phyloP scores from a whole-genome alignment of 2,329 filamentous ascomycete genomes.

The Diaporthe vaccinii region DNA sequence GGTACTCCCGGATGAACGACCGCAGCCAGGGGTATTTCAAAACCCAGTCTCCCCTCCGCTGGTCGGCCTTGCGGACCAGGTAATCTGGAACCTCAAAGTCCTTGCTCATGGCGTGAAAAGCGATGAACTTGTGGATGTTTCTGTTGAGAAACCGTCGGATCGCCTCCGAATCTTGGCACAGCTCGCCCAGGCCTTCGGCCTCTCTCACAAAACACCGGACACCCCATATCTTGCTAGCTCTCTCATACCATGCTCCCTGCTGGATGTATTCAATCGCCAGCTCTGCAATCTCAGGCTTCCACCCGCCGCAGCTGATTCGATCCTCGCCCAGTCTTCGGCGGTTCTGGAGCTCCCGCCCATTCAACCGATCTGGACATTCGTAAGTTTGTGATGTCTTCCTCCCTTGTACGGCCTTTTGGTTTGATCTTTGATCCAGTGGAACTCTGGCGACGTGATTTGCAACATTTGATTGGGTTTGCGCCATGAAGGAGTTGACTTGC shows the following conservation, averaged over 20 bases:
- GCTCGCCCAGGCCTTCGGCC: not conserved
- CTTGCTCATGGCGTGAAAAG: not conserved
- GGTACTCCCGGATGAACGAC: not conserved
- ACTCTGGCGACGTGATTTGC: too few species aligned
- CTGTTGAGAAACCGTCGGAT: not conserved
- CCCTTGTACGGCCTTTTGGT: too few species aligned
- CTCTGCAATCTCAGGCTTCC: too few species aligned
- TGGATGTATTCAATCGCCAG: not conserved
- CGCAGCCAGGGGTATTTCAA: not conserved
- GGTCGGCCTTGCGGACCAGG: not conserved
- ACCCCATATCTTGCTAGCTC: too few species aligned
- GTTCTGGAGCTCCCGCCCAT: too few species aligned
- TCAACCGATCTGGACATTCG: too few species aligned
- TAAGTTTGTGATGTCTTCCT: too few species aligned
- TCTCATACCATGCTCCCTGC: not conserved
- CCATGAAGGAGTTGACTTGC: too few species aligned
- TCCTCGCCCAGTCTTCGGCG: too few species aligned
- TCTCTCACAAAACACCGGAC: not conserved
- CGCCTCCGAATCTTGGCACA: not conserved
- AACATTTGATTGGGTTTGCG: too few species aligned
- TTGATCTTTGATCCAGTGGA: too few species aligned
- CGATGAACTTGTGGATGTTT: not conserved
- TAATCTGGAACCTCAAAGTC: not conserved
- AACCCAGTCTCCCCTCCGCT: fast-evolving
- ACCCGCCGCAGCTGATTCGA: too few species aligned